Base-by-base conservation (phyloP, 2,329 filamentous ascomycete species). In the Chalaropsis ovoidea region DNA sequence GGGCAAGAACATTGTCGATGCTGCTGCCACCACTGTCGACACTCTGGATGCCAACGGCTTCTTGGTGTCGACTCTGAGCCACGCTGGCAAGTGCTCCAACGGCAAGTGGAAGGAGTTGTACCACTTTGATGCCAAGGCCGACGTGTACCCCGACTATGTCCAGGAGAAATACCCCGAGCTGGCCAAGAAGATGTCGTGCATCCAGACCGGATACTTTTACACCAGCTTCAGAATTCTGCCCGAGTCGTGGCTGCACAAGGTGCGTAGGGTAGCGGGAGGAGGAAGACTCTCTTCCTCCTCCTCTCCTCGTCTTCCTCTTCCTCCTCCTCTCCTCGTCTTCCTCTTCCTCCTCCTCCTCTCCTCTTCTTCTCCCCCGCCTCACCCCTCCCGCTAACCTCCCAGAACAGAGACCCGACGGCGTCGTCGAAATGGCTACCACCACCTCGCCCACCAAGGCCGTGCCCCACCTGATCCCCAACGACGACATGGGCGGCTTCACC, bases 1-100 rank as follows among this genome's bases (percentile, higher is more conserved):
- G 68, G 81, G 82, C 0, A 78, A 76, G 68, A 85, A 84, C 67
- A 80, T 85, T 39, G 79, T 76, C 2, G 78, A 82, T 68, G 82
- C 81, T 0, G 82, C 81, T 0, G 79, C 79, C 0, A 69, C 72
- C 0, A 74, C 74, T 0, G 72, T 74, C 0, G 74, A 70, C 35
- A 74, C 74, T 0, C 73, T 83, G 1, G 78, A 78, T 35, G 71
- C 69, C 0, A 81, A 80, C 67, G 78, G 80, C 0, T 80, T 82
- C 66, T 71, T 82, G 4, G 79, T 75, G 1, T 83, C 80, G 41
- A 81, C 79, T 0, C 69, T 83, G 68, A 81, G 79, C 69, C 74
- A 81, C 68, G 80, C 78, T 0, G 70, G 68, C 8, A 77, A 76
- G 62, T 79, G 76, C 68, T 82, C 78, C 67, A 70, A 72, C 0